phyloP scores from a whole-genome alignment of 2,329 filamentous ascomycete species.

The Alternaria sp. region DNA sequence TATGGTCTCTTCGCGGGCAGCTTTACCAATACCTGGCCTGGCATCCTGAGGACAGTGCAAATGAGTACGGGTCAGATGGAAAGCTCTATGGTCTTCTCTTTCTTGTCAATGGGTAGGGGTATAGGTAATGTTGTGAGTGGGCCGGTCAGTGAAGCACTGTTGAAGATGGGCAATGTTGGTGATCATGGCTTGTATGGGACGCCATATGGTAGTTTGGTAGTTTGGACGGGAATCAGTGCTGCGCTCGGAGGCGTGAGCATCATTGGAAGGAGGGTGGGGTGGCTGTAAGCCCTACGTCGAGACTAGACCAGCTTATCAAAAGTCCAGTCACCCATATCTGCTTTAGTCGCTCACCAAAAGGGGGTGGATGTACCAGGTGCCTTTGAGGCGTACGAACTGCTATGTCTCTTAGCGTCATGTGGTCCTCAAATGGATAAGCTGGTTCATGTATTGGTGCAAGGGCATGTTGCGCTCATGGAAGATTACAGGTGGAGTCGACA shows the following conservation, averaged over 20 bases:
- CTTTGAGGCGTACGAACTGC: background rate
- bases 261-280: constrained; percentile 25
- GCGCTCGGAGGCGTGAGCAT: constrained; percentile 39
- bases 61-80: constrained; percentile 26
- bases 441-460: background rate
- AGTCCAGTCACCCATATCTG: background rate
- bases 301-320: background rate
- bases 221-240: constrained; percentile 54
- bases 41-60: constrained; percentile 36
- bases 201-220: constrained; percentile 53
- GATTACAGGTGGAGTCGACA: background rate
- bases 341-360: background rate
- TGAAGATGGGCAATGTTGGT: constrained; percentile 32
- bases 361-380: background rate
- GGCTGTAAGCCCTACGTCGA: background rate
- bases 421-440: background rate
- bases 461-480: background rate
- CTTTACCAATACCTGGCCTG: constrained; percentile 36
- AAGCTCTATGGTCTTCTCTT: constrained; percentile 56
- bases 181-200: constrained; percentile 49
- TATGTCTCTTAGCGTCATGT: background rate
- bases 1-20: constrained; percentile 50
- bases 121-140: constrained; percentile 61
- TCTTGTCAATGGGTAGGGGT: constrained; percentile 58
- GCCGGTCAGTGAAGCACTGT: constrained; percentile 58